Evolutionary conservation across 805 yeast genomes (phyloP).

Genomic region (Myxozyma vanderwaltii): DNA sequence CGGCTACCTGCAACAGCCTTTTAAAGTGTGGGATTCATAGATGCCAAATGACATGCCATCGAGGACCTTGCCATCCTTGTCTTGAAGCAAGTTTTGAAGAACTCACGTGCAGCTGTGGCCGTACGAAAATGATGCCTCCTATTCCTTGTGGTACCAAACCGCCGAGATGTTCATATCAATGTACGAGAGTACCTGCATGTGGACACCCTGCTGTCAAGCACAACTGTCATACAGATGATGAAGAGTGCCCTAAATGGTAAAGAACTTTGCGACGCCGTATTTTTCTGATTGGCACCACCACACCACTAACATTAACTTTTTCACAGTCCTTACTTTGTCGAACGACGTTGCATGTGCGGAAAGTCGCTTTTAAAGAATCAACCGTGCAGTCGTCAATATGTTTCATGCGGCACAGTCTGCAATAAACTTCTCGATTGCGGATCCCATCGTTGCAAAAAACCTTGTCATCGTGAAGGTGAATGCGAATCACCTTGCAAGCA

Average conservation of each 20-base stretch:
- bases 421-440: conserved; percentile 53
- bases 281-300: background rate
- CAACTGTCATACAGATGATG: conserved; percentile 68
- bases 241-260: conserved; percentile 69
- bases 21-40: conserved; percentile 40
- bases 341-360: conserved; percentile 66
- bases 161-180: conserved; percentile 37
- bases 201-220: conserved; percentile 51
- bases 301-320: background rate
- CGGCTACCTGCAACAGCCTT: conserved; percentile 35
- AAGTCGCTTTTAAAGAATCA: conserved; percentile 57
- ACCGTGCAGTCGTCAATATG: conserved; percentile 66
- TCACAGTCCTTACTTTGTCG: conserved; percentile 55
- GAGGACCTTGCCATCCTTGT: conserved; percentile 42
- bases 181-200: conserved; percentile 37
- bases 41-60: conserved; percentile 40
- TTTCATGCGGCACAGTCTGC: conserved; percentile 72
- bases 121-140: conserved; percentile 40
- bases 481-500: conserved; percentile 64
- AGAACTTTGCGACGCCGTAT: background rate
- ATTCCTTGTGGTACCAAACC: conserved; percentile 41
- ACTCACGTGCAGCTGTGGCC: conserved; percentile 41
- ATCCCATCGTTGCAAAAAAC: conserved; percentile 53
- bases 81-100: conserved; percentile 39
- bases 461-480: conserved; percentile 61